A percentile compares a stretch with the other conserved stretches of the same genome.
Evolutionary conservation across 2,329 filamentous ascomycete species (phyloP).

Genomic region (Sporothrix curviconia): DNA sequence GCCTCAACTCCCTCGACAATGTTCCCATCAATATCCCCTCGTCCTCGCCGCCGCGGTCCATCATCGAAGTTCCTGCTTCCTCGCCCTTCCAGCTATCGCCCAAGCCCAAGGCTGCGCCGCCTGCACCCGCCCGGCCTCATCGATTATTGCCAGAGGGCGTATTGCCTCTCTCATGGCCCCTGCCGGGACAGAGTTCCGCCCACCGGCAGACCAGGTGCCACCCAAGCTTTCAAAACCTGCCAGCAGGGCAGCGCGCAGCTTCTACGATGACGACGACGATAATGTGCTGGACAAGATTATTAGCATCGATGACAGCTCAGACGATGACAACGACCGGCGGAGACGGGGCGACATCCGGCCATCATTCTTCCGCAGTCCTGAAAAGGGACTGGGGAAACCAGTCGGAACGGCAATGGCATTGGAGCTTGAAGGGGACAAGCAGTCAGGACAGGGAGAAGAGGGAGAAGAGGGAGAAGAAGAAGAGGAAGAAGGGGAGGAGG

Average conservation of each 20-base stretch:
- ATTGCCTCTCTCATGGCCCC: constrained; percentile 64
- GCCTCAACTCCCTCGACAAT: constrained; percentile 16
- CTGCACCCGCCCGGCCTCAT: neutral
- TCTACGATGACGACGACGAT: constrained; percentile 11
- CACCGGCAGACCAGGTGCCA: constrained; percentile 28
- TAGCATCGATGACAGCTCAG: constrained; percentile 47
- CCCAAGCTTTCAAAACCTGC: neutral
- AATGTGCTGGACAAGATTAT: constrained; percentile 32
- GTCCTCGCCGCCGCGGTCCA: constrained; percentile 33
- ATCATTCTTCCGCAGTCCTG: constrained; percentile 43
- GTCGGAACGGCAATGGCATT: neutral
- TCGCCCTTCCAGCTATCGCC: constrained; percentile 65
- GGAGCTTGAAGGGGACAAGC: neutral
- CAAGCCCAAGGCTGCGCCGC: constrained; percentile 16
- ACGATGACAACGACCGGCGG: constrained; percentile 43
- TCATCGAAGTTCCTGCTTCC: constrained; percentile 80
- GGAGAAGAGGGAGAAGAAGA: neutral
- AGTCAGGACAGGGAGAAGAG: neutral
- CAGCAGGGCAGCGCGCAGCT: neutral
- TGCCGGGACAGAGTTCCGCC: constrained; percentile 63
- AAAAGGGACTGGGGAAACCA: constrained; percentile 8
- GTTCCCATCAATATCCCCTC: constrained; percentile 24
- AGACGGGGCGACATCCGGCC: constrained; percentile 57
- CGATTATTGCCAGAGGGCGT: constrained; percentile 27
- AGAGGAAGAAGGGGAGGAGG: neutral